Conservation (phyloP, 2,329 filamentous ascomycete species). For the Aspergillus tubingensis region DNA sequence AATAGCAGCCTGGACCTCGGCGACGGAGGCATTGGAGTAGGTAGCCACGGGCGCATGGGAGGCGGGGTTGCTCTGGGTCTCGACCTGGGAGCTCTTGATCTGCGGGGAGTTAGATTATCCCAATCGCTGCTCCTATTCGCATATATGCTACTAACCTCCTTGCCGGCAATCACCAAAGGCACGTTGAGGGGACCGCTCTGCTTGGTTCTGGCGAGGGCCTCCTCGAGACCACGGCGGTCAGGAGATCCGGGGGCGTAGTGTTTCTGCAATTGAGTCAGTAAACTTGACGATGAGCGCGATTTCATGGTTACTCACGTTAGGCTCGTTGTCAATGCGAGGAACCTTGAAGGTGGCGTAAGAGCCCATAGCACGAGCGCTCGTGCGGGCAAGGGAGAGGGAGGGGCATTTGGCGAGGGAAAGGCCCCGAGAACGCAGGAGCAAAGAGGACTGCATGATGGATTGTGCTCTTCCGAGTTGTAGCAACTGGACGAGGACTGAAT, state of each 20-base stretch:
- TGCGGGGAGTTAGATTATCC: conserved; percentile 11
- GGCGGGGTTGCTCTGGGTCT: conserved; percentile 77
- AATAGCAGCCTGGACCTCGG: conserved; percentile 78
- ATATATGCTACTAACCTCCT: conserved; percentile 60
- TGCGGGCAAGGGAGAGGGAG: conserved; percentile 23
- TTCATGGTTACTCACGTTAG: conserved; percentile 69
- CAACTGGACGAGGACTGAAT: not conserved
- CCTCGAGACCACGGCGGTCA: conserved; percentile 73
- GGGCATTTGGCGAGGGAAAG: conserved; percentile 24
- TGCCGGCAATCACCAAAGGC: conserved; percentile 80
- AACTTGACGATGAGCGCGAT: not conserved
- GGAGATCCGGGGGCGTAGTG: conserved; percentile 83
- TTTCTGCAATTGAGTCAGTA: conserved; percentile 58
- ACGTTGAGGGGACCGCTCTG: conserved; percentile 72
- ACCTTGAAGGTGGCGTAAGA: conserved; percentile 84
- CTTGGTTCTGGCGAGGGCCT: conserved; percentile 70
- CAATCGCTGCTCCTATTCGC: not conserved
- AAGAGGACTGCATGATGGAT: conserved; percentile 32
- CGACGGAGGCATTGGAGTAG: conserved; percentile 77
- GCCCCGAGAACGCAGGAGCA: conserved; percentile 30
- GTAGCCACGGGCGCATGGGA: conserved; percentile 78
- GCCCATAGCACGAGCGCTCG: conserved; percentile 38
- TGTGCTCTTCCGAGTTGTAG: conserved; percentile 1
- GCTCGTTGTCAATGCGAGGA: conserved; percentile 85
- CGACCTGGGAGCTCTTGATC: conserved; percentile 35